phyloP scores from a whole-genome alignment of 805 yeast genomes.

The Candida pseudofarinosa region DNA sequence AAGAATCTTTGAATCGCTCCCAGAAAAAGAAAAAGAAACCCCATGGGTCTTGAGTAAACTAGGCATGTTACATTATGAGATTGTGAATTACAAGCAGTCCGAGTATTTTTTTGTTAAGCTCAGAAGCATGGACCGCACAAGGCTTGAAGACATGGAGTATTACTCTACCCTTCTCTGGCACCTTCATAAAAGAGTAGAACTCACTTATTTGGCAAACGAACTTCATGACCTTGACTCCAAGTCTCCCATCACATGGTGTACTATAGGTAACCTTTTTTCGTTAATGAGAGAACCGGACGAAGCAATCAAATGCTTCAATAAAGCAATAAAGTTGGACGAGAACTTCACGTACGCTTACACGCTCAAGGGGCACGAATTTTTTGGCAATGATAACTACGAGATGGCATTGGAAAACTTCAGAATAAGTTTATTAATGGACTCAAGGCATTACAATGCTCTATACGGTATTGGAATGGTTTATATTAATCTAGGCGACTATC shows the following conservation, averaged over 20 bases:
- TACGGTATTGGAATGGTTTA: constrained; percentile 96
- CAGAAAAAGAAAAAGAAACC: constrained; percentile 58
- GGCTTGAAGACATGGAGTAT: constrained; percentile 85
- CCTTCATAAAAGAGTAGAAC: constrained; percentile 69
- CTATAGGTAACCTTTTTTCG: constrained; percentile 84
- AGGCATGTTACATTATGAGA: constrained; percentile 82
- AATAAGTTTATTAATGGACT: constrained; percentile 68
- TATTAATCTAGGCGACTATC: constrained; percentile 78
- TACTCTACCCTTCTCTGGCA: constrained; percentile 94
- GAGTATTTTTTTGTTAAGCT: constrained; percentile 59
- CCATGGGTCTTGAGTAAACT: constrained; percentile 83
- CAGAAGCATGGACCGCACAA: constrained; percentile 67
- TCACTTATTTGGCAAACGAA: constrained; percentile 82
- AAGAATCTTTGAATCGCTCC: constrained; percentile 59
- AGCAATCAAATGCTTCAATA: constrained; percentile 81
- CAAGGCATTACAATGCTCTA: constrained; percentile 87
- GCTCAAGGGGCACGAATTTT: constrained; percentile 87
- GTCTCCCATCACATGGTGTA: constrained; percentile 88
- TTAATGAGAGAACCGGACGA: constrained; percentile 80
- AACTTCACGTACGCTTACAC: constrained; percentile 86
- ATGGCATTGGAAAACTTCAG: constrained; percentile 82
- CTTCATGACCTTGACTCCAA: constrained; percentile 58
- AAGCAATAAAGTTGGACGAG: constrained; percentile 67
- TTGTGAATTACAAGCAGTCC: constrained; percentile 78
- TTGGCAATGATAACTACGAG: constrained; percentile 85